Conservation (phyloP, 495 filamentous ascomycete genomes). For the Clavariopsis aquatica region DNA sequence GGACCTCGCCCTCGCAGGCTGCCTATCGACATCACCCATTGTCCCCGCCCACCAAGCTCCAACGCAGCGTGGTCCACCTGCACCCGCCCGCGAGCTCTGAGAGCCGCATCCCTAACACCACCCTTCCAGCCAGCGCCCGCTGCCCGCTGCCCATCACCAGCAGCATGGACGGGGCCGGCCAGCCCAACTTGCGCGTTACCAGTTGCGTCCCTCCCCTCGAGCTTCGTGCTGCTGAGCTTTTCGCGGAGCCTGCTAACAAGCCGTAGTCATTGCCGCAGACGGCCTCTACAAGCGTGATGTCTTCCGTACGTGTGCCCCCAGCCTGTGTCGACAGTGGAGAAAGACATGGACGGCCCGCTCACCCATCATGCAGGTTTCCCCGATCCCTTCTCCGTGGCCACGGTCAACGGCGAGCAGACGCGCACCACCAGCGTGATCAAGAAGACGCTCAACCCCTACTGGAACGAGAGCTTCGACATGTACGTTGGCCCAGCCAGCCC, state of each 20-base stretch:
- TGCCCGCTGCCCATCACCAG: background rate
- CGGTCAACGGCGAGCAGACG: slow-evolving; percentile 94
- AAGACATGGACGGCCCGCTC: slow-evolving; percentile 40
- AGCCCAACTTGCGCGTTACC: slow-evolving; percentile 66
- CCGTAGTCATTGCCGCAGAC: slow-evolving; percentile 91
- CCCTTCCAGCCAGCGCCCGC: background rate
- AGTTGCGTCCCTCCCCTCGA: slow-evolving; percentile 52
- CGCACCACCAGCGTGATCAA: slow-evolving; percentile 94
- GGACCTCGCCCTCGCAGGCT: slow-evolving; percentile 20
- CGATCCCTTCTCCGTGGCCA: slow-evolving; percentile 96
- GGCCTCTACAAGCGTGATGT: slow-evolving; percentile 99
- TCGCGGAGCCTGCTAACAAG: slow-evolving; percentile 38
- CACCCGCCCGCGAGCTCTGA: slow-evolving; percentile 7
- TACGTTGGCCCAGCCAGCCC: slow-evolving; percentile 51
- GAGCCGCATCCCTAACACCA: slow-evolving; percentile 3
- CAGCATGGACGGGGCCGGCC: slow-evolving; percentile 46
- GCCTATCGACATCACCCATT: slow-evolving; percentile 14
- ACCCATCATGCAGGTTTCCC: slow-evolving; percentile 71
- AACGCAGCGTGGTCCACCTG: background rate
- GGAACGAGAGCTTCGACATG: slow-evolving; percentile 99
- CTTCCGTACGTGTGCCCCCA: slow-evolving; percentile 70
- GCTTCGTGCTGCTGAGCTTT: slow-evolving; percentile 8
- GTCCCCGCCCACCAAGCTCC: slow-evolving; percentile 1
- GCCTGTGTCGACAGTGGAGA: slow-evolving; percentile 36
- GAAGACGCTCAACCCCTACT: slow-evolving; percentile 96